Base-by-base conservation (phyloP, 2,329 filamentous ascomycete species). In the Corynespora cassiicola region DNA sequence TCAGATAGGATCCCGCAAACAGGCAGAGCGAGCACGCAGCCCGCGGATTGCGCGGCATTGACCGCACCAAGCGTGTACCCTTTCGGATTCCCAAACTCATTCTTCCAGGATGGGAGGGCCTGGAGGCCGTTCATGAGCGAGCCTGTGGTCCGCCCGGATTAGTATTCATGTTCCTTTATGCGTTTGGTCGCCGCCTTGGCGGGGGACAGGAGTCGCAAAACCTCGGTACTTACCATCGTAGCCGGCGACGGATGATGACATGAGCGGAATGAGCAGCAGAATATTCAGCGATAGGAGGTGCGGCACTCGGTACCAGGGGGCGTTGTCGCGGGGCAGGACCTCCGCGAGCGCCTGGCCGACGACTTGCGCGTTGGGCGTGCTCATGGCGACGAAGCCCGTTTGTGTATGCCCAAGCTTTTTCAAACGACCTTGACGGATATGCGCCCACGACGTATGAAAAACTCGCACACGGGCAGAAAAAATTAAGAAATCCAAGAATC, bases 271-370 rank as follows among this genome's bases (percentile, higher is more conserved):
- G 4, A 75, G 35, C 0, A 77, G 63, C 10, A 74, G 54, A 7
- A 75, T 49, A 36, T 77, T 76, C 6, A 77, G 64, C 20, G 65
- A 52, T 6, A 75, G 50, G 1, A 78, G 55, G 57, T 76, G 72
- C 1, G 65, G 60, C 3, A 63, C 58, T 4, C 65, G 62, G 38
- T 69, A 75, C 75, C 75, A 77, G 19, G 63, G 62, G 20, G 60
- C 63, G 19, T 61, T 48, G 32, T 72, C 62, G 17, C 68, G 39
- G n/a, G 75, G 75, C 4, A 77, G 58, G 6, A 76, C 61, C 30
- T 63, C 57, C 10, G 61, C 61, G 9, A 66, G 47, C 6, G 54
- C 44, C 11, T 38, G 36, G 8, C 63, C 61, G 16, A 65, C 63
- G 25, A 65, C 65, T 20, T 43, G 36, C 2, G 36, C 40, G 32